Evolutionary conservation across 2,329 filamentous ascomycete genomes (phyloP).

Genomic region (Aschersonia sp.): DNA sequence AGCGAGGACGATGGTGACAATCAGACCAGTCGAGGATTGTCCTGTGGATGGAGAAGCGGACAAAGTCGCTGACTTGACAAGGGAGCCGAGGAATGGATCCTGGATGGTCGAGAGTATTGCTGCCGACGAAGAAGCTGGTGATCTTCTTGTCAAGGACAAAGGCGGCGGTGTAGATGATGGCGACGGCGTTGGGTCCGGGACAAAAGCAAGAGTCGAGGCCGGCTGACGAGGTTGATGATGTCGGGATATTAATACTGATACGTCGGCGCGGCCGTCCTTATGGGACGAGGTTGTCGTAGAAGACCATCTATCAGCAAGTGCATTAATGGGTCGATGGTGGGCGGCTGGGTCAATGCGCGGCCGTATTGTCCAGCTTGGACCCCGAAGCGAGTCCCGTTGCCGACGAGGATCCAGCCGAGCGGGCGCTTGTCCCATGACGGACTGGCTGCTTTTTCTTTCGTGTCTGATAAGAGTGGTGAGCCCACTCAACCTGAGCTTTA

Average conservation of each 20-base stretch:
- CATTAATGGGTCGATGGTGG: not conserved
- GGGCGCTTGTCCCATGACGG: not conserved
- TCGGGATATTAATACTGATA: not conserved
- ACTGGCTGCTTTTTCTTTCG: not conserved
- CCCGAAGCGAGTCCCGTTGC: not conserved
- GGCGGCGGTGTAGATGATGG: too few relatives aligned
- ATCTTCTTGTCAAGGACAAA: too few relatives aligned
- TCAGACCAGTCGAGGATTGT: not conserved
- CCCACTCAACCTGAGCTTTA: too few relatives aligned
- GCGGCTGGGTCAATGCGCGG: not conserved
- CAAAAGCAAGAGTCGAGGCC: too few relatives aligned
- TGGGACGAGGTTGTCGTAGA: not conserved
- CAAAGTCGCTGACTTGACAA: not conserved
- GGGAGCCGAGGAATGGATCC: not conserved
- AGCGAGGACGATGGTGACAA: constrained; percentile 1
- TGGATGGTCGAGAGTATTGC: not conserved
- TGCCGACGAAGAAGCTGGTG: not conserved
- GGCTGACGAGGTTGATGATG: not conserved
- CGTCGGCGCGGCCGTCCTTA: not conserved
- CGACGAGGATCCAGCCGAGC: not conserved
- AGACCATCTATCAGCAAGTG: not conserved
- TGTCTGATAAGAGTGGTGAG: too few relatives aligned
- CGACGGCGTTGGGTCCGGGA: too few relatives aligned
- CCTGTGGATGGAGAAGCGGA: not conserved
- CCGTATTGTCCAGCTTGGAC: not conserved